Evolutionary conservation across 148 eudicot species (phyloP), one percentile per base, ranked within the genome.

Genomic region (Rhododendron griersonianum): DNA sequence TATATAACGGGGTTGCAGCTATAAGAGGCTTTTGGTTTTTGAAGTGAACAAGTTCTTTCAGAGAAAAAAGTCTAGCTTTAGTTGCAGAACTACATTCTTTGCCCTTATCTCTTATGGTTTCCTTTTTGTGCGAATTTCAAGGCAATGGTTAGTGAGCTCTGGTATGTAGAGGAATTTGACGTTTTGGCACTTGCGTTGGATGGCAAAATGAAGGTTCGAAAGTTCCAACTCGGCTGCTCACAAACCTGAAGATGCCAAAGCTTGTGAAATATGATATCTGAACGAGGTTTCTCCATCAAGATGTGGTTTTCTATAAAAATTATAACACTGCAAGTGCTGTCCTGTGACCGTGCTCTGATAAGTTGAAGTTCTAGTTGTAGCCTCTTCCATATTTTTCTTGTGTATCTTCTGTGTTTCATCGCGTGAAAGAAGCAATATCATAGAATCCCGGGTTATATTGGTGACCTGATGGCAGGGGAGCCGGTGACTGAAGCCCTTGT

Each of bases 141-240:
- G 99, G 99, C 98, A 3, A 82, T 87, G 0, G 89, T 95, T 13
- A 89, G 95, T 0, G 99, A 98, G 88, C 92, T 98, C 71, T 98
- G 99, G 99, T 94, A 93, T 76, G 98, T 95, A 63, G 99, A 98
- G 91, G 99, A 98, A 87, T 91, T 91, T 45, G 98, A 98, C 86
- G 90, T 95, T 50, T 89, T 98, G 82, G 98, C 99, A 47, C 98
- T 98, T 75, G 99, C 98, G 5, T 76, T 98, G 87, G 85, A 94
- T 48, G 99, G 98, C 69, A 93, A 91, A 84, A 94, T 93, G 94
- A 95, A 94, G 86, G 81, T 88, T 80, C 94, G 84, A 35, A 89
- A 89, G 86, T 98, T 98, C 88, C 89, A 84, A 30, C 91, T 98
- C 48, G 90, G 94, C 90, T 95, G 98, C 92, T 93, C 93, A 15